phyloP scores from a whole-genome alignment of 1,284 basidiomycete species.

The Takashimella koratensis region DNA sequence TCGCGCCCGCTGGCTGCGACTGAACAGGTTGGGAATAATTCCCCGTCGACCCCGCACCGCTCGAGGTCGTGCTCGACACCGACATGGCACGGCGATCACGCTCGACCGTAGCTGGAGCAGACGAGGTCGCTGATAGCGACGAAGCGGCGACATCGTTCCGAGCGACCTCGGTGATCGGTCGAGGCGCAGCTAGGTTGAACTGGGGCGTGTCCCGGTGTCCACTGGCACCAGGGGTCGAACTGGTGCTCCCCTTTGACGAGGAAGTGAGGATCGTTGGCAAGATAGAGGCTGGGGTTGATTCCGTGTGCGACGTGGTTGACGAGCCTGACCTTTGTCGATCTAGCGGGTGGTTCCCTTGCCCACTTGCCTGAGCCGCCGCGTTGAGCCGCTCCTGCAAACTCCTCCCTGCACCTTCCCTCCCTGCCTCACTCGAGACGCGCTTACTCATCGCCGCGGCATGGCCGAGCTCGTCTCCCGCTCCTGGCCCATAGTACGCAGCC shows the following conservation, averaged over 20 bases:
- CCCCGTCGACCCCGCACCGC: too few relatives aligned
- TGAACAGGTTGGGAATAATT: neutral
- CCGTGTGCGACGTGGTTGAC: neutral
- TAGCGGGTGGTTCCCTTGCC: neutral
- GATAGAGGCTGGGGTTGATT: neutral
- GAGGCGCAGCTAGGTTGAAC: constrained; percentile 13
- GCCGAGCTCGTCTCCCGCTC: constrained; percentile 21
- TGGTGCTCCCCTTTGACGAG: constrained; percentile 2
- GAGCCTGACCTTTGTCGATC: neutral
- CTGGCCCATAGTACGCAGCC: constrained; percentile 31
- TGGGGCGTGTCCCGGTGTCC: constrained; percentile 9
- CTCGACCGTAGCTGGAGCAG: neutral
- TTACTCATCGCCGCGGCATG: constrained; percentile 1
- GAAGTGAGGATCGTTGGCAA: constrained; percentile 4
- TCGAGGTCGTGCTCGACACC: too few relatives aligned
- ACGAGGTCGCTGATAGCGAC: neutral
- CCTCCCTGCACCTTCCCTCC: constrained; percentile 1
- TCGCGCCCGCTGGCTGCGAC: constrained; percentile 1
- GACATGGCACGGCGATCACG: too few relatives aligned
- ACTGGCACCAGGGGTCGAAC: neutral
- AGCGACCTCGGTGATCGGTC: constrained; percentile 20
- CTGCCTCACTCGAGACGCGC: neutral
- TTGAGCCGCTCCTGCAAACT: constrained; percentile 38
- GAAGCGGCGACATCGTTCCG: constrained; percentile 9
- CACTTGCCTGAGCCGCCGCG: constrained; percentile 26